These are phyloP conservation scores for Neopestalotiopsis clavispora DNA, from an alignment of 2,329 filamentous ascomycete genomes.

Conservation along the genomic window DNA sequence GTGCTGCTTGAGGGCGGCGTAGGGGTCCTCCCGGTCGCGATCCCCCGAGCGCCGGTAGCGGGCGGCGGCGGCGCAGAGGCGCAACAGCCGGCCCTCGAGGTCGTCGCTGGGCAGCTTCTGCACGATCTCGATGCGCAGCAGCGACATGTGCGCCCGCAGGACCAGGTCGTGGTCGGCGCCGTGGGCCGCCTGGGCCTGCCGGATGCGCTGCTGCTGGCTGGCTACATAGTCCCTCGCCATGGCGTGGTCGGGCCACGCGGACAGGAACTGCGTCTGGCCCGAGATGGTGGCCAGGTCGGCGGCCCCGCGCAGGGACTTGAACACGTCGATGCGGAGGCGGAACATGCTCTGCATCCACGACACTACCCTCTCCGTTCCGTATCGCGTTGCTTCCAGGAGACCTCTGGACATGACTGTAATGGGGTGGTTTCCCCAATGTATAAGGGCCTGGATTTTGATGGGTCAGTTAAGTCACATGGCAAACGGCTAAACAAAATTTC, in stretches of 20 bases:
- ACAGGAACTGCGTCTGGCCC: background rate
- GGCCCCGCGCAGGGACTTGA: background rate
- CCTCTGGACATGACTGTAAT: background rate
- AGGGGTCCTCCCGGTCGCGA: background rate
- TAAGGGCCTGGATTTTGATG: background rate
- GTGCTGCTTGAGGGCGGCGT: background rate
- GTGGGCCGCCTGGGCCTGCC: no score
- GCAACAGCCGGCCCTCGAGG: background rate
- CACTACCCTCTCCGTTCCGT: background rate
- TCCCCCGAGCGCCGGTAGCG: background rate
- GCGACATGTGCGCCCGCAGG: background rate
- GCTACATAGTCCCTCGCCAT: background rate
- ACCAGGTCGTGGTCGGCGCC: background rate
- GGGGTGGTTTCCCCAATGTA: constrained; percentile 1
- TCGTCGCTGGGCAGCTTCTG: background rate
- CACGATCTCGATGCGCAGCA: background rate
- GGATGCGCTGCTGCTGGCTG: background rate
- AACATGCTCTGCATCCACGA: constrained; percentile 7
- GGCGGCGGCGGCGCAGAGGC: background rate
- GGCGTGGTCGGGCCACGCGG: background rate
- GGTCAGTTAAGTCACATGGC: background rate
- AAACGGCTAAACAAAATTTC: background rate
- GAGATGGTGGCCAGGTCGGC: background rate
- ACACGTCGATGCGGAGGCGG: background rate
- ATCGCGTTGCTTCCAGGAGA: background rate